phyloP scores from a whole-genome alignment of 768 basidiomycete genomes.

The Rickenella mellea region DNA sequence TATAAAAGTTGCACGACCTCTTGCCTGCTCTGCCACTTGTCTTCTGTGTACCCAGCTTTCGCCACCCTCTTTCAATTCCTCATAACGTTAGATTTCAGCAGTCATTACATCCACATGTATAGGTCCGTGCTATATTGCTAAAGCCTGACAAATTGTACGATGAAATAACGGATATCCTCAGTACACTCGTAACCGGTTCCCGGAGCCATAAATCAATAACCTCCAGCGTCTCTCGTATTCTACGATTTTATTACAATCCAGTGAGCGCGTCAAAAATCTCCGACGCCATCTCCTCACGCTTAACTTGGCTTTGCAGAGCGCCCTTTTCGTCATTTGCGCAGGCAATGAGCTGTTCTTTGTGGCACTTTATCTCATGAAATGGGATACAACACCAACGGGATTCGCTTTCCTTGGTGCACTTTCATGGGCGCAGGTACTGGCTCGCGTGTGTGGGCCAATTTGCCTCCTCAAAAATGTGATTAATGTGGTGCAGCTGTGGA shows the following conservation, averaged over 20 bases:
- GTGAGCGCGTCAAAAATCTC: conserved; percentile 35
- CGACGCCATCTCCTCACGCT: background rate
- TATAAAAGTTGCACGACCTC: conserved; percentile 88
- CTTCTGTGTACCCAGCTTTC: conserved; percentile 79
- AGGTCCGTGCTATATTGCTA: conserved; percentile 44
- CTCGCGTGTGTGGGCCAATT: conserved; percentile 50
- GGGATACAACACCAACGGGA: conserved; percentile 52
- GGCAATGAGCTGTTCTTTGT: conserved; percentile 96
- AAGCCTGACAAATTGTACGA: background rate
- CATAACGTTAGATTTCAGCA: conserved; percentile 94
- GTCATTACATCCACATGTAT: conserved; percentile 99
- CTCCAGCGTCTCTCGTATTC: conserved; percentile 84
- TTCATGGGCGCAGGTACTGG: conserved; percentile 75
- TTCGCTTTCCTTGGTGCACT: conserved; percentile 25
- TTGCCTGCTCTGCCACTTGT: conserved; percentile 87
- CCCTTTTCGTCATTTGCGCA: conserved; percentile 87
- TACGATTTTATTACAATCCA: conserved; percentile 89
- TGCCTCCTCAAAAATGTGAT: conserved; percentile 83
- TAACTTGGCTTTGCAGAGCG: conserved; percentile 39
- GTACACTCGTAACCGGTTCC: conserved; percentile 91
- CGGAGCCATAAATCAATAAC: conserved; percentile 88
- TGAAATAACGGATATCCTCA: conserved; percentile 22
- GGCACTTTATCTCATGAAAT: conserved; percentile 86
- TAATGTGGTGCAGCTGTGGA: conserved; percentile 96
- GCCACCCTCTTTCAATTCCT: conserved; percentile 88